Evolutionary conservation across 139 green algal genomes (phyloP), one percentile per base, ranked within the genome.

Genomic region (Micractinium sp.): DNA sequence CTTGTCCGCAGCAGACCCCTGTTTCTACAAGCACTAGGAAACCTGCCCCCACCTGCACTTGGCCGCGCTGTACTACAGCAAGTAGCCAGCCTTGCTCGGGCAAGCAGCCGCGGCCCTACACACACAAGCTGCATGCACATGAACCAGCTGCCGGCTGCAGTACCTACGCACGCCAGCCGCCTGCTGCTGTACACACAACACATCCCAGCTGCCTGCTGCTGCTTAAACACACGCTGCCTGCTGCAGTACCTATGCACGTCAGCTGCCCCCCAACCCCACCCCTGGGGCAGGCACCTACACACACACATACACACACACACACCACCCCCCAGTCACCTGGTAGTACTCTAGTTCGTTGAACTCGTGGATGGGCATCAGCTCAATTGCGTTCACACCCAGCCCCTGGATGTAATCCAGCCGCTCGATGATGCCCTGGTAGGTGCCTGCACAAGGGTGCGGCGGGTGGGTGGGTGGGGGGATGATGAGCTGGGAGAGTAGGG

Each of bases 301-400:
- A 35, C 76, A 0, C 76, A 47, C 76, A 47, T 23, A 41, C 31
- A 18, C 53, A 4, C 29, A 41, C 87, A 63, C n/a, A 16, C 67
- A 5, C 20, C 63, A 29, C 73, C 73, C 66, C 31, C 47, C 35
- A 19, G 20, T 56, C 39, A 92, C 91, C 91, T 92, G 81, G 87
- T 99, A 98, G 91, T 99, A 99, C 94, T 99, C 98, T 0, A 99
- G 93, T 93, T 99, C 98, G 90, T 99, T 99, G 92, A 99, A 99
- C 92, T 99, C 98, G 41, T 98, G 94, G 18, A 99, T 87, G 1
- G 98, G 98, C 93, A 99, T 90, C 85, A 99, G 95, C 95, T 99
- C 98, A n/a, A 99, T 94, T 15, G 95, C 94, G 81, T 97, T 99
- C 27, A 99, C 91, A 0, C 98, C 98, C 84, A 99, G 93, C 0